Conservation (phyloP, 148 eudicot species). For the Silene conica region DNA sequence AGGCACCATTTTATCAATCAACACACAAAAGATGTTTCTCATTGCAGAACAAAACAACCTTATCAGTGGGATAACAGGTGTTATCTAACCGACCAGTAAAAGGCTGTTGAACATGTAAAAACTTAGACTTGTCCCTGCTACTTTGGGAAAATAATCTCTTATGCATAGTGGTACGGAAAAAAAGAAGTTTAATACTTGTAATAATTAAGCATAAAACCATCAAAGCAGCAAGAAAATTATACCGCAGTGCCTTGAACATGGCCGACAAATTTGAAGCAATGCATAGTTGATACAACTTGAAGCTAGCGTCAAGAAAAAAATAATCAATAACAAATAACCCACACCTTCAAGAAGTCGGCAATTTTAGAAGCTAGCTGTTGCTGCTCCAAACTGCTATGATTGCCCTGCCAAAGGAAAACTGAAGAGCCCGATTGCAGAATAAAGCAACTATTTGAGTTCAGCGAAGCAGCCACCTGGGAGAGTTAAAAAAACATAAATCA, state of each 20-base stretch:
- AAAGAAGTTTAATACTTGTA: background rate
- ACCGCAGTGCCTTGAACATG: background rate
- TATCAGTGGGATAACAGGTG: no score
- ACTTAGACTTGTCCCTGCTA: background rate
- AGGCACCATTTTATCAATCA: background rate
- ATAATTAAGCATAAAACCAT: background rate
- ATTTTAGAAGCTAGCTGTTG: conserved; percentile 79
- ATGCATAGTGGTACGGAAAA: background rate
- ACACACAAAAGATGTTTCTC: background rate
- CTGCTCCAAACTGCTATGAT: conserved; percentile 84
- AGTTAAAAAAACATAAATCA: background rate
- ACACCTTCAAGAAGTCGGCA: conserved; percentile 88
- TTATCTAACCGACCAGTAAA: background rate
- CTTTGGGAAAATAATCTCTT: background rate
- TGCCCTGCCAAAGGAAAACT: conserved; percentile 83
- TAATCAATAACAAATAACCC: background rate
- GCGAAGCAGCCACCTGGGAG: conserved; percentile 67
- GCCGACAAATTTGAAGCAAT: background rate
- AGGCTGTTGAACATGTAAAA: background rate
- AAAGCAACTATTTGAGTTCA: conserved; percentile 81
- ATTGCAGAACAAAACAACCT: background rate
- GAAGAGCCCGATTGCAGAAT: conserved; percentile 83
- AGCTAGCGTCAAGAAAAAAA: background rate
- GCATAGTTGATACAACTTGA: background rate
- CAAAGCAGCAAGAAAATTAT: background rate